Conservation (phyloP, 306 rosid genomes). For the Dalbergia oliveri region DNA sequence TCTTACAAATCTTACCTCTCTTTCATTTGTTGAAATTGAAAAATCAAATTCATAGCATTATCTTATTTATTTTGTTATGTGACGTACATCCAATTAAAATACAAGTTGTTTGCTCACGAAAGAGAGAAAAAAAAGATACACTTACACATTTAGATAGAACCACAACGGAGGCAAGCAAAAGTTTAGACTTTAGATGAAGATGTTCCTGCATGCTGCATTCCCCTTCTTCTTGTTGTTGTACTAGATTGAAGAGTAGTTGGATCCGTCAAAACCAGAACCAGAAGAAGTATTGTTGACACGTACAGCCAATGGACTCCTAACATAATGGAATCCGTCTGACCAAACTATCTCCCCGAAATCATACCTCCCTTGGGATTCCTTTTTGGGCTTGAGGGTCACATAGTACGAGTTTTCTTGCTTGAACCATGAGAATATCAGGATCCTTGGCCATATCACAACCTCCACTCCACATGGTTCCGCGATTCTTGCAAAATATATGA, state of each 20-base stretch:
- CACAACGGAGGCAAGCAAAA: too few species aligned
- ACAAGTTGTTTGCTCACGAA: too few species aligned
- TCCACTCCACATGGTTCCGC: slow-evolving; percentile 51
- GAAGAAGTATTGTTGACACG: background rate
- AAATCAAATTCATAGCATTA: too few species aligned
- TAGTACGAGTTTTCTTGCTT: slow-evolving; percentile 38
- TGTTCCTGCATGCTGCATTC: background rate
- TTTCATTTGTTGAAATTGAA: too few species aligned
- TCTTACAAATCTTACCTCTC: too few species aligned
- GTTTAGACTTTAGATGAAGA: background rate
- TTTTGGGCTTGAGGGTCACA: background rate
- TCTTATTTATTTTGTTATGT: too few species aligned
- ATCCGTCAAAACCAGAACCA: background rate
- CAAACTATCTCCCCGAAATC: slow-evolving; percentile 63
- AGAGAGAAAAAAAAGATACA: too few species aligned
- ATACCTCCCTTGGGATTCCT: slow-evolving; percentile 52
- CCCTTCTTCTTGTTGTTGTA: background rate
- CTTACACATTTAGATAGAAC: too few species aligned
- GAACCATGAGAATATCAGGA: slow-evolving; percentile 55
- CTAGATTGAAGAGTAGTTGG: background rate
- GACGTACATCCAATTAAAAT: too few species aligned
- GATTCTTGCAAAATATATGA: slow-evolving; percentile 48
- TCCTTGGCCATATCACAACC: slow-evolving; percentile 57
- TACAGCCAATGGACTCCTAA: slow-evolving; percentile 33
- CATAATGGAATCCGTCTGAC: slow-evolving; percentile 59